Evolutionary conservation across 2,329 filamentous ascomycete species (phyloP).

Genomic region (Sclerotinia subarctica): DNA sequence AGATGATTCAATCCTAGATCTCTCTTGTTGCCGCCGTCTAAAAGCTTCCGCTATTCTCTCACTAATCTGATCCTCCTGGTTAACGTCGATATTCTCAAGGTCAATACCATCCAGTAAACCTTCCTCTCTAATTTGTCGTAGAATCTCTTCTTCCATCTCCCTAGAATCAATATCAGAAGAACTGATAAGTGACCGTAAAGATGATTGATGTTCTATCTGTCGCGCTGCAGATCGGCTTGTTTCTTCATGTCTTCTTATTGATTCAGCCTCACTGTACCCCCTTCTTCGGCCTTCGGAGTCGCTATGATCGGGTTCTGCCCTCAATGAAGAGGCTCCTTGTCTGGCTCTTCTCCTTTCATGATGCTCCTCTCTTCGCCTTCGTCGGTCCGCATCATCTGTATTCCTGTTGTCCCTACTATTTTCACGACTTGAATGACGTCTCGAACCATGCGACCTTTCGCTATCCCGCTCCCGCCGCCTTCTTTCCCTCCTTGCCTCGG

Average conservation of each 20-base stretch:
- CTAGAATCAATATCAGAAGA: slow-evolving; percentile 71
- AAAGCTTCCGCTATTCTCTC: slow-evolving; percentile 89
- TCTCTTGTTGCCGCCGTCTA: slow-evolving; percentile 67
- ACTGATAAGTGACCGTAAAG: slow-evolving; percentile 79
- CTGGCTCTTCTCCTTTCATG: slow-evolving; percentile 35
- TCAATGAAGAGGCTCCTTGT: slow-evolving; percentile 24
- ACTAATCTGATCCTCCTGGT: slow-evolving; percentile 84
- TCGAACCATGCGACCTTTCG: slow-evolving; percentile 31
- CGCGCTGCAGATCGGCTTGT: slow-evolving; percentile 40
- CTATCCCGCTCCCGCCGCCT: slow-evolving; percentile 34
- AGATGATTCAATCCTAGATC: slow-evolving; percentile 48
- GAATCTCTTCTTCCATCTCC: slow-evolving; percentile 82
- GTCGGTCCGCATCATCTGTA: slow-evolving; percentile 34
- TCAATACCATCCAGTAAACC: slow-evolving; percentile 86
- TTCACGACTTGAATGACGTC: slow-evolving; percentile 39
- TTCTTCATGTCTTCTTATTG: slow-evolving; percentile 34
- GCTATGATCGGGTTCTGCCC: slow-evolving; percentile 24
- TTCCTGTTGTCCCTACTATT: slow-evolving; percentile 33
- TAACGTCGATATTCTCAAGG: slow-evolving; percentile 78
- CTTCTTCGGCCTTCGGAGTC: slow-evolving; percentile 30
- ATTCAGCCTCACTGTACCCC: slow-evolving; percentile 32
- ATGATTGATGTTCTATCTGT: slow-evolving; percentile 84
- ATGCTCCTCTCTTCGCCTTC: slow-evolving; percentile 37
- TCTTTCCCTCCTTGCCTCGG: slow-evolving; percentile 33
- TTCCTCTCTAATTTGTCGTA: slow-evolving; percentile 84